phyloP scores from a whole-genome alignment of 768 basidiomycete genomes.

The Mrakia frigida region DNA sequence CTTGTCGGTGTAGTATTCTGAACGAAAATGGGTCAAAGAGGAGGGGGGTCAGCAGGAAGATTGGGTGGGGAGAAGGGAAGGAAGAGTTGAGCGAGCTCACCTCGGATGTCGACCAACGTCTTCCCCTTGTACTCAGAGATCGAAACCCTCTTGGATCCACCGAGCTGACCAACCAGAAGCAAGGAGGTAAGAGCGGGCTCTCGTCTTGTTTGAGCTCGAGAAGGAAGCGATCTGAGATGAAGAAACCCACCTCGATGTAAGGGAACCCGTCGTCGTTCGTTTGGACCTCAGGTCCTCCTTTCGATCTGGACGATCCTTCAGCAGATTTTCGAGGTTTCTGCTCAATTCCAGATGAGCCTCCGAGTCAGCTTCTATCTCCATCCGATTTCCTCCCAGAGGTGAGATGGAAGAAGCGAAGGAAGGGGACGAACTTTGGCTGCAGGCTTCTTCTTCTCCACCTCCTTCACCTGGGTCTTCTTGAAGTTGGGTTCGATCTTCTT shows the following conservation, averaged over 20 bases:
- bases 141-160: background rate
- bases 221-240: no score
- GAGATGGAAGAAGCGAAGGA: no score
- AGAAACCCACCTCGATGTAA: slow-evolving; percentile 6
- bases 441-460: background rate
- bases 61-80: background rate
- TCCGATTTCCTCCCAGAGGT: no score
- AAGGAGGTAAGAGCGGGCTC: background rate
- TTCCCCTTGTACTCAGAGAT: background rate
- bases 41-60: background rate
- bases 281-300: background rate
- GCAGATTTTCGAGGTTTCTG: slow-evolving; percentile 1
- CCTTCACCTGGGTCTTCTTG: background rate
- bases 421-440: background rate
- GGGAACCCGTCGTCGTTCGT: background rate
- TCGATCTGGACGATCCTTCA: background rate
- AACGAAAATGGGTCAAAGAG: background rate
- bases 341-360: background rate
- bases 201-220: no score
- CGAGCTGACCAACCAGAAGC: background rate
- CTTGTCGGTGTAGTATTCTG: slow-evolving; percentile 5
- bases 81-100: background rate
- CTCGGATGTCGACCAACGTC: slow-evolving; percentile 6
- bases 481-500: background rate
- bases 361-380: background rate